These are phyloP conservation scores for Williopsis jadinii DNA, from an alignment of 1,139 yeast species.

Conservation along the genomic window DNA sequence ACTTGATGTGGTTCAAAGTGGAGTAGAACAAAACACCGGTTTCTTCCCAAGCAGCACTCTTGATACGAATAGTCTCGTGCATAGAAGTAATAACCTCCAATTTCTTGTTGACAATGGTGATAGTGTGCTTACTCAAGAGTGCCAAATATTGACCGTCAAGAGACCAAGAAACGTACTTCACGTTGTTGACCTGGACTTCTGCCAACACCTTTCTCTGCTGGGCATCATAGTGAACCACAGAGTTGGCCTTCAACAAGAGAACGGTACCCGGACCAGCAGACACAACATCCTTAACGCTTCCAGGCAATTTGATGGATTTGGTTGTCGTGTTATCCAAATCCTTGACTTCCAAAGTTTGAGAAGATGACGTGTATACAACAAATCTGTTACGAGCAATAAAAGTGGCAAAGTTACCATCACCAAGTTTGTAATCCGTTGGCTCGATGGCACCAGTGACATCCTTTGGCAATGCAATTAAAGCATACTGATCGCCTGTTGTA, in stretches of 20 bases:
- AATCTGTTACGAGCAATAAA: constrained; percentile 94
- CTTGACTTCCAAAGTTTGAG: constrained; percentile 68
- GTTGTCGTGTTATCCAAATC: constrained; percentile 79
- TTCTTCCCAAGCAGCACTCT: constrained; percentile 98
- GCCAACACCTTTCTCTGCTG: constrained; percentile 82
- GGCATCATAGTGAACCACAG: constrained; percentile 81
- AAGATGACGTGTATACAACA: constrained; percentile 64
- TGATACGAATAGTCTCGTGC: constrained; percentile 95
- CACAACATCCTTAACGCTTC: constrained; percentile 64
- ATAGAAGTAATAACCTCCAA: constrained; percentile 75
- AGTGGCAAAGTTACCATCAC: constrained; percentile 78
- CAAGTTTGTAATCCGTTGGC: constrained; percentile 71
- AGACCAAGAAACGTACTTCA: constrained; percentile 89
- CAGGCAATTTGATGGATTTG: constrained; percentile 71
- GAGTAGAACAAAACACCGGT: constrained; percentile 86
- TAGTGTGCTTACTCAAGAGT: constrained; percentile 84
- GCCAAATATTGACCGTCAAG: constrained; percentile 85
- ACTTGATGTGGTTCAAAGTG: constrained; percentile 92
- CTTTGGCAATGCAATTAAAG: constrained; percentile 73
- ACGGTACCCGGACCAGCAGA: constrained; percentile 81
- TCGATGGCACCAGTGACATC: constrained; percentile 91
- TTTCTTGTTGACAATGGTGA: constrained; percentile 77
- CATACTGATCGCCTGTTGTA: constrained; percentile 71
- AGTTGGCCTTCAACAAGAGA: constrained; percentile 61
- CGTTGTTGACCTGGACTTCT: constrained; percentile 66